These are phyloP conservation scores for Castanopsis chinensis DNA, from an alignment of 306 rosid genomes.

Conservation along the genomic window DNA sequence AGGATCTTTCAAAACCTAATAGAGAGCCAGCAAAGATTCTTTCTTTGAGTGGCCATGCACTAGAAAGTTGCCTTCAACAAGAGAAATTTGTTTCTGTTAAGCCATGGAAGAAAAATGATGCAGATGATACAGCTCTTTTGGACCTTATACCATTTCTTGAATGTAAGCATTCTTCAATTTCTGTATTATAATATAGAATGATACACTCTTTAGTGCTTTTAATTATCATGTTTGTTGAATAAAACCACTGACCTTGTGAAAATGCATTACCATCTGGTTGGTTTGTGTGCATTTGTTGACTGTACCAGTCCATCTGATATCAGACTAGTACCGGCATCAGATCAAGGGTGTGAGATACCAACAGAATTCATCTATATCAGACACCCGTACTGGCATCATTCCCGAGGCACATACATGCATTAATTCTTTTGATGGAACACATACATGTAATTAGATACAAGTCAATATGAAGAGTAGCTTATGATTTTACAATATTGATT, in stretches of 20 bases:
- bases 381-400: no score
- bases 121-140: slow-evolving; percentile 78
- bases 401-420: no score
- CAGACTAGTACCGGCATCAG: slow-evolving; percentile 73
- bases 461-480: slow-evolving; percentile 8
- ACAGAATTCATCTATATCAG: slow-evolving; percentile 47
- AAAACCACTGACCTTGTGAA: slow-evolving; percentile 8
- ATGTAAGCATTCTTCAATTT: slow-evolving; percentile 49
- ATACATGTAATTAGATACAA: slow-evolving; percentile 8
- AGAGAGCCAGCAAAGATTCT: slow-evolving; percentile 76
- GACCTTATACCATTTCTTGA: slow-evolving; percentile 94
- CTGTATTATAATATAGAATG: background rate
- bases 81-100: slow-evolving; percentile 77
- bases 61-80: slow-evolving; percentile 78
- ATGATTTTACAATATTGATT: background rate
- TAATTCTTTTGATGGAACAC: background rate
- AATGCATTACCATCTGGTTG: slow-evolving; percentile 20
- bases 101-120: slow-evolving; percentile 66
- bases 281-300: slow-evolving; percentile 70
- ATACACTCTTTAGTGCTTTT: background rate
- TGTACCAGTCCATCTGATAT: slow-evolving; percentile 85
- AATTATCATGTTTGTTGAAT: background rate
- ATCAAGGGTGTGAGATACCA: slow-evolving; percentile 82
- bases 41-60: slow-evolving; percentile 88
- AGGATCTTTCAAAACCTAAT: slow-evolving; percentile 91